Base-by-base conservation (phyloP, 306 rosid genomes). In the Pyrus bretschneideri region DNA sequence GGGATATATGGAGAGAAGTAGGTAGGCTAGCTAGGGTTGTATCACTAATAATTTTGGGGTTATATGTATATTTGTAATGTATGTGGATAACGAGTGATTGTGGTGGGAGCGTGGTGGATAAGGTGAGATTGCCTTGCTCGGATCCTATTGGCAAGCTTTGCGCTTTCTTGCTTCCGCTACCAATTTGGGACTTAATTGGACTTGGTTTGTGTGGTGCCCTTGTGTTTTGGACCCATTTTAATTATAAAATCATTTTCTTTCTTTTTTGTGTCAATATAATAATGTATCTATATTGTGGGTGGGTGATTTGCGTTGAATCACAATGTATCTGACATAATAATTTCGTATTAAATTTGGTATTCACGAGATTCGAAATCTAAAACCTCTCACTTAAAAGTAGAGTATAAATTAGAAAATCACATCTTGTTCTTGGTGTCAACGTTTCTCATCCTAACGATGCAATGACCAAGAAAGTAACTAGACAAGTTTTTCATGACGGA, bases 61-160 rank as follows among this genome's bases (percentile, higher is more conserved):
- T 77, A 40, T 79, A 45, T 45, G 78, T 82, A 75, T 69, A 74
- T 57, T 74, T 70, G 85, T 45, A 45, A 45, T 45, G 51, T 12
- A 45, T 4, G 51, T 12, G 51, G 17, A 45, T 70, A 64, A 67
- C 82, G 81, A 65, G 79, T 45, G 69, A 52, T 40, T 57, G 93
- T 88, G 97, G 97, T 87, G 73, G 76, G 87, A 69, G 89, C 83
- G 92, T 92, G 97, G 99, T 2, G 21, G 55, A 95, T 92, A 95
- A 92, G 97, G 91, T 89, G 84, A 86, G 99, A 90, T 90, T 92
- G 79, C 91, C 87, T 85, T 72, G 30, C 72, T 92, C 89, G 6
- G 2, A 49, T 49, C 55, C 86, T 78, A 92, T 89, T 94, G 97
- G 91, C 83, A 91, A 79, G 38, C 82, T 72, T 75, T 62, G 73